Base-by-base conservation (phyloP, 805 yeast genomes). In the Metschnikowia aberdeeniae region DNA sequence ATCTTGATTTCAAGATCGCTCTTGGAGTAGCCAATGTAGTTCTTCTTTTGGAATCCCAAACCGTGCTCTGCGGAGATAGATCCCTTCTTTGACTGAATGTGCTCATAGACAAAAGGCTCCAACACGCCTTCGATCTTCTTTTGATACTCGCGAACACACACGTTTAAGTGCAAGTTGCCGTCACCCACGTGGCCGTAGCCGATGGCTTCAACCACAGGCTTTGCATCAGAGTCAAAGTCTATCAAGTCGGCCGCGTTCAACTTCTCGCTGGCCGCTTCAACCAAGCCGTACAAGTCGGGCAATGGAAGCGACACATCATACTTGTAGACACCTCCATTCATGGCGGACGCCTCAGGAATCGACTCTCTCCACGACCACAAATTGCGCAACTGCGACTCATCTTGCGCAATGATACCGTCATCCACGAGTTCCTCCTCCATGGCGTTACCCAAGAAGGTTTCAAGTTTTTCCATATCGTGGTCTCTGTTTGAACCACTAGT, bases 171-270 rank as follows among this genome's bases (percentile, higher is more conserved):
- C 58, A 93, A 72, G 67, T 93, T 93, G 43, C 99, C 98, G 62
- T 93, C 99, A 45, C 99, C 99, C 58, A 93, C 78, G 61, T 93
- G 99, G n/a, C 99, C 99, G 59, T 92, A 93, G 0, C 99, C 99
- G 53, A 92, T 82, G 9, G 95, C 95, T 49, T 81, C 84, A 43
- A 88, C 83, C 2, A 87, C 97, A 2, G 97, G 96, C 62, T 75
- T 77, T 3, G 76, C 72, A 34, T 78, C 84, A 29, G 81, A 79
- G 38, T 76, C 80, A 35, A 67, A 42, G 43, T 85, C 87, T 19
- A 82, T 67, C 44, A 92, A 67, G 2, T 77, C 82, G 27, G 76
- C 74, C 29, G 73, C 80, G 1, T 49, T 58, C 51, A 93, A 72
- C 56, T 77, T 77, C 36, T 66, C 80, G 54, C 83, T 78, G n/a